phyloP scores from a whole-genome alignment of 2,329 filamentous ascomycete genomes.

The Colletotrichum lindemuthianum region DNA sequence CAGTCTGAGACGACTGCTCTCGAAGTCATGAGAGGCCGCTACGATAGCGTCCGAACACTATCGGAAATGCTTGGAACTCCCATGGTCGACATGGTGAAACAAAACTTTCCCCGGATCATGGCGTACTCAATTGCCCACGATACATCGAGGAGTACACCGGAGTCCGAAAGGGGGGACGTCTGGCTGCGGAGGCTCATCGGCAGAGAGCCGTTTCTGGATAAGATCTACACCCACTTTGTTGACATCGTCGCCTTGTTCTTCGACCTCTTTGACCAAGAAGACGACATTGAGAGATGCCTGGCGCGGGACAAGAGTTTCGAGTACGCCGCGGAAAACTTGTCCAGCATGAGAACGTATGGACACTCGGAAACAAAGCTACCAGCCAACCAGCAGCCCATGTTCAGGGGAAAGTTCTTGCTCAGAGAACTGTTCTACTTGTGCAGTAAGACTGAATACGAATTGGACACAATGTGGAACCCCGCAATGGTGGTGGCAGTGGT shows the following conservation, averaged over 20 bases:
- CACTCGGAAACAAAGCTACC: slow-evolving; percentile 74
- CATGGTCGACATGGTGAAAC: slow-evolving; percentile 67
- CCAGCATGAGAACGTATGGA: slow-evolving; percentile 74
- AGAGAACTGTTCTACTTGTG: slow-evolving; percentile 84
- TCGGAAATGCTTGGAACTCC: slow-evolving; percentile 65
- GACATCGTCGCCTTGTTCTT: slow-evolving; percentile 82
- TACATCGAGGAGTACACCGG: slow-evolving; percentile 56
- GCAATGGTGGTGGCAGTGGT: slow-evolving; percentile 78
- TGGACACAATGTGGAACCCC: slow-evolving; percentile 77
- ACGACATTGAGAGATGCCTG: slow-evolving; percentile 75
- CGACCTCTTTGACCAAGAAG: slow-evolving; percentile 80
- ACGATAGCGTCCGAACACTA: slow-evolving; percentile 69
- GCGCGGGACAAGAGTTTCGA: slow-evolving; percentile 66
- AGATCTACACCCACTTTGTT: slow-evolving; percentile 76
- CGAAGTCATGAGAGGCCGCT: slow-evolving; percentile 82
- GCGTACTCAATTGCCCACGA: slow-evolving; percentile 88
- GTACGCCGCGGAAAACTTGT: slow-evolving; percentile 71
- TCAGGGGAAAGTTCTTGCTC: slow-evolving; percentile 80
- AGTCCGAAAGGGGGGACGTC: slow-evolving; percentile 59
- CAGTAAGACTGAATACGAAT: slow-evolving; percentile 73
- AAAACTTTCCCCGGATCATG: slow-evolving; percentile 79
- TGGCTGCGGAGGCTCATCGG: slow-evolving; percentile 77
- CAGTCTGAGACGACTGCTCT: slow-evolving; percentile 83
- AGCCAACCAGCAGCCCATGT: slow-evolving; percentile 86
- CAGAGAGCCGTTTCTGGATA: slow-evolving; percentile 68